Evolutionary conservation across 1,284 basidiomycete species (phyloP), one percentile per base, ranked within the genome.

Genomic region (Cutaneotrichosporon curvatum): DNA sequence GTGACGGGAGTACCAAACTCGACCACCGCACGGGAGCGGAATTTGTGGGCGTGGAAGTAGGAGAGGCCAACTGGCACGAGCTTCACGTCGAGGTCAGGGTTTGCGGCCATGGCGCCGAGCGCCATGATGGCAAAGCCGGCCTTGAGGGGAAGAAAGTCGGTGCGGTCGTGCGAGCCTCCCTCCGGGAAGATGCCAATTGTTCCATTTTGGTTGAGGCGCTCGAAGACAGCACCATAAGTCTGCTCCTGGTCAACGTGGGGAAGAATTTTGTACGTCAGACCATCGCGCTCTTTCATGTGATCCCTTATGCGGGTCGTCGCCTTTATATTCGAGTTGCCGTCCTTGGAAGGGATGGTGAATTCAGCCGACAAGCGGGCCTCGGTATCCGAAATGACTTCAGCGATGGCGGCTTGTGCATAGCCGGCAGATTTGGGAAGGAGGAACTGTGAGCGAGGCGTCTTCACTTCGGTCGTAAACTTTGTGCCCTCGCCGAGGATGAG

Each of bases 71-170:
- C 90, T 21, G 92, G 92, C 8, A 96, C 87, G 52, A 96, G 87
- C 69, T 87, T 87, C 60, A 96, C 89, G 58, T 82, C 81, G 43
- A 90, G 76, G 43, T 75, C 79, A n/a, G 89, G 83, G 67, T 96
- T 81, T 53, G 85, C 84, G 3, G 87, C 86, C 87, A 96, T 92
- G 1, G 92, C 91, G 30, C 92, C 92, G 4, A 97, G 78, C n/a
- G 92, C 90, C 91, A 97, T 96, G 58, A 96, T 80, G 1, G 90
- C 86, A 39, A 97, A 90, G 4, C 92, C 92, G 18, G 92, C 92
- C 73, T 97, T 97, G 38, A 97, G 78, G 1, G 92, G 92, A 31
- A 96, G 78, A 45, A 96, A 79, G 48, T 96, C 91, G 15, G 87
- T 92, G 33, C 92, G 83, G 72, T 97, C 92, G 71, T 97, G 92